Base-by-base conservation (phyloP, 441 rosid genomes). In the Erodium moschatum region DNA sequence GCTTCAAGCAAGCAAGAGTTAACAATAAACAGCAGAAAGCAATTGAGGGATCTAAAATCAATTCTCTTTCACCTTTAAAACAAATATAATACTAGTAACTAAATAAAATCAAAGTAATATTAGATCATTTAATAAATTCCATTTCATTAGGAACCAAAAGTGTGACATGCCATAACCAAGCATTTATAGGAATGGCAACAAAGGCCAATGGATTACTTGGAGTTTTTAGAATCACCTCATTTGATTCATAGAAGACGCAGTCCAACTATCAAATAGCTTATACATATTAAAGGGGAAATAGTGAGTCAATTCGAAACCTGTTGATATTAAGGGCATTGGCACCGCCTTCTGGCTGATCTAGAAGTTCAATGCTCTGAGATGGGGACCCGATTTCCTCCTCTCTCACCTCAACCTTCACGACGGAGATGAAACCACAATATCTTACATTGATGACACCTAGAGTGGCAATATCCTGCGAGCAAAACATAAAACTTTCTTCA, bases 281-380 rank as follows among this genome's bases (percentile, higher is more conserved):
- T 54, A 18, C 61, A 16, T 18, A 6, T 54, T 15, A 16, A 54
- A 16, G 52, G 67, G 29, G n/a, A 24, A 16, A 16, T 6, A 27
- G 61, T 4, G 5, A 66, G 63, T 20, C 50, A 72, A 44, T 64
- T 11, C 11, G 78, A 69, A 8, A 80, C 95, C 95, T 89, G 73
- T 89, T 89, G 64, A 89, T 88, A 77, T 86, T 89, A 73, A 89
- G 81, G 68, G 91, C 85, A 70, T 86, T 85, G 73, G 90, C 90
- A 44, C 95, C 95, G 70, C 91, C 95, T 69, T 86, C 91, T n/a
- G 86, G 79, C 75, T 86, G 91, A 75, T 86, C 95, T 77, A 84
- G 87, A 16, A 86, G 77, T 71, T 85, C 87, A 15, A 84, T 77
- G 71, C 87, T 86, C 69, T 77, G 85, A 64, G 86, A 80, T 67